Conservation (phyloP, 306 rosid species). For the Cucurbita argyrosperma region DNA sequence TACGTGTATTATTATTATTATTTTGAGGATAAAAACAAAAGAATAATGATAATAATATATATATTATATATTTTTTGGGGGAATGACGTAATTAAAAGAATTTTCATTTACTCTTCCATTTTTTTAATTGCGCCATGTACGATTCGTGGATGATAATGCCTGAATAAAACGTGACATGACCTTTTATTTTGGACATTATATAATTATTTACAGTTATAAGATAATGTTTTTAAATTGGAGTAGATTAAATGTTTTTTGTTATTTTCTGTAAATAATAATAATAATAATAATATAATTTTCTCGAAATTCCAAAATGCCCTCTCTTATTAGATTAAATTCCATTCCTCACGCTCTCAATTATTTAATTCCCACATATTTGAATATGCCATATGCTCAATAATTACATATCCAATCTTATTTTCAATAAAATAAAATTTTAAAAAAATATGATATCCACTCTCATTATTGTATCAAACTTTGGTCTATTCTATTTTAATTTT, state of each 20-base stretch:
- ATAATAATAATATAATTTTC: background rate
- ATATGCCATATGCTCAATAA: background rate
- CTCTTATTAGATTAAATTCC: background rate
- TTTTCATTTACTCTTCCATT: too few relatives aligned
- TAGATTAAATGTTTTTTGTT: background rate
- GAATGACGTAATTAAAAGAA: too few relatives aligned
- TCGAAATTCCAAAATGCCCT: background rate
- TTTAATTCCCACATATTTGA: conserved; percentile 1
- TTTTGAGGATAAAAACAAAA: too few relatives aligned
- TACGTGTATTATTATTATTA: too few relatives aligned
- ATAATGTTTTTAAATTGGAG: background rate
- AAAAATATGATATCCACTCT: background rate
- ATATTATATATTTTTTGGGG: too few relatives aligned
- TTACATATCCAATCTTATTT: background rate
- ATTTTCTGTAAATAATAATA: background rate
- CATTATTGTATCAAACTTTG: background rate
- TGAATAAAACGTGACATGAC: background rate
- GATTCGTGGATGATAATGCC: background rate
- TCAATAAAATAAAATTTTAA: background rate
- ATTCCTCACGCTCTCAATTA: conserved; percentile 5
- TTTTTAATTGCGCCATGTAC: background rate
- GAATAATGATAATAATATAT: too few relatives aligned
- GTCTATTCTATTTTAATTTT: too few relatives aligned
- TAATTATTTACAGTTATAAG: background rate
- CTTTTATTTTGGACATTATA: background rate